Evolutionary conservation across 139 green algal genomes (phyloP).

Genomic region (Chlamydomonas incerta): DNA sequence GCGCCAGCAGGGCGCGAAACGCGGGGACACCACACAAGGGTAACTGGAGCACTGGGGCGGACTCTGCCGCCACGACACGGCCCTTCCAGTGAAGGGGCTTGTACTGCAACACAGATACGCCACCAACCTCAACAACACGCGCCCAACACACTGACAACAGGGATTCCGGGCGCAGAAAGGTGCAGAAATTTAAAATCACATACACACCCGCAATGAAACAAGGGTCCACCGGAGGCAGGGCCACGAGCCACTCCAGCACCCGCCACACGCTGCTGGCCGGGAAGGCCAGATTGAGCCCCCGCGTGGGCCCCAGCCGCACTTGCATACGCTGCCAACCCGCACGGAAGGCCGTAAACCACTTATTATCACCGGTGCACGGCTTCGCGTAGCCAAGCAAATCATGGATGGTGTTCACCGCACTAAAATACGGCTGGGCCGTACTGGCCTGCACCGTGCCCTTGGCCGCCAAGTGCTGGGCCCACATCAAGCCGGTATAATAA

Average conservation of each 20-base stretch:
- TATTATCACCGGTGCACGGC: neutral
- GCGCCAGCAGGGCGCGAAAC: neutral
- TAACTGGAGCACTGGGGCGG: neutral
- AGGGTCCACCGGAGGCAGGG: neutral
- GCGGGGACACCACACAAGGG: neutral
- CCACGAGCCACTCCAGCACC: neutral
- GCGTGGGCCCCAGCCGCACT: neutral
- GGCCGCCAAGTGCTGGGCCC: slow-evolving; percentile 11
- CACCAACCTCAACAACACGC: neutral
- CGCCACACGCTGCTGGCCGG: neutral
- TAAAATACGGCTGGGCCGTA: slow-evolving; percentile 27
- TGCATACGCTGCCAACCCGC: slow-evolving; percentile 30
- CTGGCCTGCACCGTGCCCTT: slow-evolving; percentile 1
- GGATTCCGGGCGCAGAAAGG: slow-evolving; percentile 1
- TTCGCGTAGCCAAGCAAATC: slow-evolving; percentile 12
- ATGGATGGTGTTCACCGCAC: slow-evolving; percentile 26
- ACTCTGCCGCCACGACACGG: neutral
- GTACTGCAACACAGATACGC: neutral
- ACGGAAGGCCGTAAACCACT: neutral
- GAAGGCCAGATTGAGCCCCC: neutral
- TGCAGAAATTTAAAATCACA: neutral
- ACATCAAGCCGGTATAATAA: neutral
- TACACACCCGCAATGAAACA: neutral
- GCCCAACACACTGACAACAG: neutral
- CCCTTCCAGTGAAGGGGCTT: slow-evolving; percentile 7